Percentiles rank a stretch among this genome's conserved stretches.
phyloP scores from a whole-genome alignment of 257 asterid species.

The Nicotiana attenuata region DNA sequence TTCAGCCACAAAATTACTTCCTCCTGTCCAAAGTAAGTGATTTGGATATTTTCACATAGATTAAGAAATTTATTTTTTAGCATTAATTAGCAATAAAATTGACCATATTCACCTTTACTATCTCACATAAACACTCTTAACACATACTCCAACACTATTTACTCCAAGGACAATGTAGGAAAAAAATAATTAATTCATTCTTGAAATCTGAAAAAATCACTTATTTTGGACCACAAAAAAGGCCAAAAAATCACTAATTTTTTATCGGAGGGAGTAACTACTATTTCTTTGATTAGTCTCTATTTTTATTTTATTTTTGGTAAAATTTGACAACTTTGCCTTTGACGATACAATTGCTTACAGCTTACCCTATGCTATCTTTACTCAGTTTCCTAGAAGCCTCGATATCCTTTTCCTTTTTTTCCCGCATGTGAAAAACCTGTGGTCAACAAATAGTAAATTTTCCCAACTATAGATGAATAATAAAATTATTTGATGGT shows the following conservation, averaged over 20 bases:
- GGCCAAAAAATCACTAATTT: too few species aligned
- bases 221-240: too few species aligned
- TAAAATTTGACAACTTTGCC: background rate
- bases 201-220: too few species aligned
- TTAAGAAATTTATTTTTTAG: too few species aligned
- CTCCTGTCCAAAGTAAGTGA: too few species aligned
- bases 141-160: too few species aligned
- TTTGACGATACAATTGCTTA: background rate
- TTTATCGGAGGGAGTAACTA: background rate
- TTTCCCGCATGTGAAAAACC: background rate
- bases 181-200: too few species aligned
- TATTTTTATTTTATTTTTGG: background rate
- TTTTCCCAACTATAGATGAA: background rate
- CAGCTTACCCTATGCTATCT: background rate
- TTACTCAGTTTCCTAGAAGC: background rate
- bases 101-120: too few species aligned
- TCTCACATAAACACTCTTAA: too few species aligned
- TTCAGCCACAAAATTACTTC: background rate
- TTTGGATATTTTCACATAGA: too few species aligned
- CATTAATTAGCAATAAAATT: too few species aligned
- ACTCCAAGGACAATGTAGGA: too few species aligned
- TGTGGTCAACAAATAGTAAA: background rate
- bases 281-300: background rate
- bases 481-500: background rate
- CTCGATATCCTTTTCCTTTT: background rate